Conservation (phyloP, 768 basidiomycete species). For the Boletus patriciae region DNA sequence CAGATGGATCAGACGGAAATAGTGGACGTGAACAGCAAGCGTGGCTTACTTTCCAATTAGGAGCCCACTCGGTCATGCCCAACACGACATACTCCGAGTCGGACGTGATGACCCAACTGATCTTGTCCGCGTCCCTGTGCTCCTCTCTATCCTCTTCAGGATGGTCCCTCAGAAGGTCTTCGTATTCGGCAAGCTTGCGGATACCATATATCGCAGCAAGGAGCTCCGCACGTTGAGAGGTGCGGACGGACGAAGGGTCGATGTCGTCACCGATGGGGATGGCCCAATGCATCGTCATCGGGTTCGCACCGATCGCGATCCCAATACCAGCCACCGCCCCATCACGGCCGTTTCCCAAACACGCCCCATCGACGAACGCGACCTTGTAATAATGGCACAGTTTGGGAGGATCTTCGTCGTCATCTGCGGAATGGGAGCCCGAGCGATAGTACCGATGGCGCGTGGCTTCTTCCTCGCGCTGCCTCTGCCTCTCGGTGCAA, state of each 20-base stretch:
- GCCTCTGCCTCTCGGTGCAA: slow-evolving; percentile 3
- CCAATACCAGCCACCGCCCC: slow-evolving; percentile 34
- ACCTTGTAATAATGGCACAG: slow-evolving; percentile 29
- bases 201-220: slow-evolving; percentile 34
- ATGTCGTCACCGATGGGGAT: slow-evolving; percentile 27
- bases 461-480: not conserved
- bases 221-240: slow-evolving; percentile 38
- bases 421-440: too few relatives aligned
- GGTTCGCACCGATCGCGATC: slow-evolving; percentile 22
- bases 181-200: slow-evolving; percentile 8
- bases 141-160: not conserved
- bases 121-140: not conserved
- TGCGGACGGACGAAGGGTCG: slow-evolving; percentile 21
- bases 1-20: not conserved
- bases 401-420: not conserved
- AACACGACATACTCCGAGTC: slow-evolving; percentile 4
- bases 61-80: not conserved
- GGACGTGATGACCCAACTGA: not conserved
- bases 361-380: slow-evolving; percentile 39
- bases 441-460: not conserved
- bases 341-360: slow-evolving; percentile 27
- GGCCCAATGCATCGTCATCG: slow-evolving; percentile 19
- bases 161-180: not conserved
- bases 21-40: not conserved
- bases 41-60: not conserved